These are phyloP conservation scores for Aspergillus japonicus DNA, from an alignment of 2,329 filamentous ascomycete genomes.

Conservation along the genomic window DNA sequence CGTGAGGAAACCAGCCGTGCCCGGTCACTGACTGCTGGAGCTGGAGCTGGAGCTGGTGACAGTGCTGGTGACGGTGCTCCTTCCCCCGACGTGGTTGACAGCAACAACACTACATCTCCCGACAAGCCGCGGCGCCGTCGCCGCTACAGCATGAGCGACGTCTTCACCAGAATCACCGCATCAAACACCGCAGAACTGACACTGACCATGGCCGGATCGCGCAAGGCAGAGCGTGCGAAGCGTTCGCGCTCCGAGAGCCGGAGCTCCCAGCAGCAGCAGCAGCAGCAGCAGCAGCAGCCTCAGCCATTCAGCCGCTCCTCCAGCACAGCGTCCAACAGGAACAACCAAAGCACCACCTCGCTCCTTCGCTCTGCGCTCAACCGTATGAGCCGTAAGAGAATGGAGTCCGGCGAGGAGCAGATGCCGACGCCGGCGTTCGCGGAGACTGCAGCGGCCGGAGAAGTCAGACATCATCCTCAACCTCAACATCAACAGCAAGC, in stretches of 20 bases:
- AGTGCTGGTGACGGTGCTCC: not conserved
- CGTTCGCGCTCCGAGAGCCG: slow-evolving; percentile 1
- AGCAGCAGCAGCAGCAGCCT: no score
- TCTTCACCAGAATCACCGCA: slow-evolving; percentile 4
- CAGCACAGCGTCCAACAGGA: slow-evolving; percentile 7
- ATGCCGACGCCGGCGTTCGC: no score
- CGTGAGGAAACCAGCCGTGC: slow-evolving; percentile 10
- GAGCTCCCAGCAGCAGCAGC: not conserved
- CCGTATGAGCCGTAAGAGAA: slow-evolving; percentile 6
- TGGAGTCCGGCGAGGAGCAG: not conserved
- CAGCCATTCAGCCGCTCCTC: slow-evolving; percentile 9
- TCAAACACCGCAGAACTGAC: not conserved
- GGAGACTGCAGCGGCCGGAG: not conserved
- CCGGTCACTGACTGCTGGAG: not conserved
- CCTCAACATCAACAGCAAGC: no score
- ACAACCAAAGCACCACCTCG: slow-evolving; percentile 12
- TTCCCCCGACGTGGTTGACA: not conserved
- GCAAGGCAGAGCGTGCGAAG: not conserved
- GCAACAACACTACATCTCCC: not conserved
- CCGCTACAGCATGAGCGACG: slow-evolving; percentile 31
- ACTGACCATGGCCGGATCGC: not conserved
- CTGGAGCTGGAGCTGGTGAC: no score
- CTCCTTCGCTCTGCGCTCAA: slow-evolving; percentile 16
- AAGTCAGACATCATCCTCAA: no score
- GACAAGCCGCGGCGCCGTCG: slow-evolving; percentile 13